These are phyloP conservation scores for Yarrowia divulgata DNA, from an alignment of 805 yeast genomes.

Conservation along the genomic window DNA sequence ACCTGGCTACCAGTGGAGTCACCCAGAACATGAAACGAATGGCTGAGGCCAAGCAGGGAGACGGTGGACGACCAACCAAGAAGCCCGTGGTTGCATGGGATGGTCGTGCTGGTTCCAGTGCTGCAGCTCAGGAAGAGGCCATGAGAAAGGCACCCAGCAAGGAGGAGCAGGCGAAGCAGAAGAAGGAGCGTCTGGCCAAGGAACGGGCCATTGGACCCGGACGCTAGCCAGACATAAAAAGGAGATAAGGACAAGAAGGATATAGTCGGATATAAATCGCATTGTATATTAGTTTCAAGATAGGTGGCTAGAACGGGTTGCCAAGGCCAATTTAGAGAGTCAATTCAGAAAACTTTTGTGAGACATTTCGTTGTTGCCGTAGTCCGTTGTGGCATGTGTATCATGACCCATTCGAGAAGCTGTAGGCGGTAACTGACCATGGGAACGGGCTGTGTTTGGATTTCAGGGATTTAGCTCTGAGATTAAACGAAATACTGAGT, in stretches of 20 bases:
- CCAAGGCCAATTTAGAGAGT: background rate
- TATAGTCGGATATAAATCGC: constrained; percentile 9
- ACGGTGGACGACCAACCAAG: constrained; percentile 40
- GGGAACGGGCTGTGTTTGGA: background rate
- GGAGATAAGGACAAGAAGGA: constrained; percentile 30
- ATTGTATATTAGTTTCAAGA: constrained; percentile 4
- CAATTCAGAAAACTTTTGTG: background rate
- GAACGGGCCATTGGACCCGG: constrained; percentile 40
- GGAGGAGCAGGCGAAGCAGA: constrained; percentile 41
- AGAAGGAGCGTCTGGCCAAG: constrained; percentile 40
- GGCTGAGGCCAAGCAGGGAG: constrained; percentile 48
- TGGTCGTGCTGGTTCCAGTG: constrained; percentile 43
- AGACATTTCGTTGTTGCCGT: background rate
- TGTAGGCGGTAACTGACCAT: background rate
- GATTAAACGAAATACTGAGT: too few relatives aligned
- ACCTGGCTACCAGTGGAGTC: constrained; percentile 50
- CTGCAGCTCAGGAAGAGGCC: constrained; percentile 44
- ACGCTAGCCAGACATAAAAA: background rate
- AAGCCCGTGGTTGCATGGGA: constrained; percentile 45
- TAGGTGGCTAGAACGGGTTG: background rate
- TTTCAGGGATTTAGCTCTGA: background rate
- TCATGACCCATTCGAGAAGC: background rate
- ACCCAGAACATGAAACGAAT: constrained; percentile 52
- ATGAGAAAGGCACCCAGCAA: constrained; percentile 39
- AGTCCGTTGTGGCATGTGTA: background rate